Percentiles rank a stretch among this genome's conserved stretches.
Conservation (phyloP, 2,329 filamentous ascomycete species). For the Alternaria ethzedia region DNA sequence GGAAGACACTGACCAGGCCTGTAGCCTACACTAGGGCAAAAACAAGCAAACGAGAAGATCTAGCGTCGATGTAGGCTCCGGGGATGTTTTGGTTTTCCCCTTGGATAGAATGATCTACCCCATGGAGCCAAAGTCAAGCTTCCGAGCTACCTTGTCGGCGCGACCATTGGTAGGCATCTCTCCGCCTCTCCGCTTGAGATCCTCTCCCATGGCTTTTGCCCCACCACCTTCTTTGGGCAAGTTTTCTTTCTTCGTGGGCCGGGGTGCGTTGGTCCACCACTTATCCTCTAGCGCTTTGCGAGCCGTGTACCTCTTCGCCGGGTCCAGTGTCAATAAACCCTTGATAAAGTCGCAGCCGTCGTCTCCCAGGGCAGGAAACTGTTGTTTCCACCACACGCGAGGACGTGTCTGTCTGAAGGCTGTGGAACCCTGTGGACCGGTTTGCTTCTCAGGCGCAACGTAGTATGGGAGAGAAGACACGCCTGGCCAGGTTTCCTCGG, state of each 20-base stretch:
- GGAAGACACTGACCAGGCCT: background rate
- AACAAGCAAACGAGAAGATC: background rate
- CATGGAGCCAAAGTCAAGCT: conserved; percentile 58
- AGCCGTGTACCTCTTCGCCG: conserved; percentile 81
- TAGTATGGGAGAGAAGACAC: conserved; percentile 82
- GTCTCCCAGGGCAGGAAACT: conserved; percentile 80
- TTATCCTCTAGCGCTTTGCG: conserved; percentile 77
- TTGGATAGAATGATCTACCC: conserved; percentile 1
- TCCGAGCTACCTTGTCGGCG: conserved; percentile 78
- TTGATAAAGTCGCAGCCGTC: conserved; percentile 88
- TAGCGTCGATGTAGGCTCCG: background rate
- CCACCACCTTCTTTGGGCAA: conserved; percentile 77
- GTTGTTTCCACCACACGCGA: conserved; percentile 73
- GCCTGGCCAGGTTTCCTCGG: conserved; percentile 94
- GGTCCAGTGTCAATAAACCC: conserved; percentile 83
- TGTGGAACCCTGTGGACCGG: conserved; percentile 34
- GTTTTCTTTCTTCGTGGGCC: conserved; percentile 80
- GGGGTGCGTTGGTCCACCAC: conserved; percentile 86
- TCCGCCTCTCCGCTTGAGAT: conserved; percentile 78
- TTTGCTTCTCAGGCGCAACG: conserved; percentile 64
- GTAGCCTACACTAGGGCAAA: background rate
- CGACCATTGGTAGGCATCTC: conserved; percentile 63
- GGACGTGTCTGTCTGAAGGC: conserved; percentile 66
- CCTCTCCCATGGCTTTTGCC: conserved; percentile 77
- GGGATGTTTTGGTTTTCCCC: background rate